Evolutionary conservation across 140 eudicot species (phyloP).

Genomic region (Cichorium intybus): DNA sequence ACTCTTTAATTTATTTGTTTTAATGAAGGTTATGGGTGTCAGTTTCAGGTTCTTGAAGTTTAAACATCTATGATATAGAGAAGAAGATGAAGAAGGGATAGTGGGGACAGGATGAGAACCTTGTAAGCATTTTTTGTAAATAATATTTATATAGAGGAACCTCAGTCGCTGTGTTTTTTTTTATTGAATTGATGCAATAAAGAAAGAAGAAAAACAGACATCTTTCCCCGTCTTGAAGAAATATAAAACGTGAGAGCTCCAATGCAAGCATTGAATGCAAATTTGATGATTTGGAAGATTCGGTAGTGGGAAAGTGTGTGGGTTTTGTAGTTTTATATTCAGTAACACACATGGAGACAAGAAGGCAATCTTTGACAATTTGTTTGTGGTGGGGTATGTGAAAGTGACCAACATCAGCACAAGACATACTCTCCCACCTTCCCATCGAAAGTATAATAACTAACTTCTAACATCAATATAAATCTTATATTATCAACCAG

Average conservation of each 20-base stretch:
- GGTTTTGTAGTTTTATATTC: slow-evolving; percentile 32
- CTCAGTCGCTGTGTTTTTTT: slow-evolving; percentile 21
- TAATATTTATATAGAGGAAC: slow-evolving; percentile 6
- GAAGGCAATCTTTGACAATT: slow-evolving; percentile 41
- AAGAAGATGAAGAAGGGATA: slow-evolving; percentile 39
- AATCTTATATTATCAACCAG: slow-evolving; percentile 3
- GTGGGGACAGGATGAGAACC: slow-evolving; percentile 72
- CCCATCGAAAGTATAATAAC: slow-evolving; percentile 15
- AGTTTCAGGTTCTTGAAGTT: slow-evolving; percentile 33
- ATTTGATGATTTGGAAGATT: slow-evolving; percentile 96
- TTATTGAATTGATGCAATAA: slow-evolving; percentile 41
- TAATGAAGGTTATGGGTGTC: slow-evolving; percentile 11
- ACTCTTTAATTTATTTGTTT: neutral
- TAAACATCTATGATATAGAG: slow-evolving; percentile 33
- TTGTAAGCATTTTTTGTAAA: slow-evolving; percentile 43
- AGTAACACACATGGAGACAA: slow-evolving; percentile 32
- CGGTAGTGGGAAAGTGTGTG: slow-evolving; percentile 76
- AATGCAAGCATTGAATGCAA: slow-evolving; percentile 79
- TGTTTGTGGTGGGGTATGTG: slow-evolving; percentile 25
- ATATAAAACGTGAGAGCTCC: slow-evolving; percentile 83
- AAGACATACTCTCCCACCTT: slow-evolving; percentile 35
- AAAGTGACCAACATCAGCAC: slow-evolving; percentile 29
- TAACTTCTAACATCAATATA: neutral
- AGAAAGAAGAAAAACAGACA: slow-evolving; percentile 80
- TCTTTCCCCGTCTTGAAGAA: slow-evolving; percentile 91